These are phyloP conservation scores for Pythium phragmiticola DNA, from an alignment of 352 stramenopile species.

Conservation along the genomic window DNA sequence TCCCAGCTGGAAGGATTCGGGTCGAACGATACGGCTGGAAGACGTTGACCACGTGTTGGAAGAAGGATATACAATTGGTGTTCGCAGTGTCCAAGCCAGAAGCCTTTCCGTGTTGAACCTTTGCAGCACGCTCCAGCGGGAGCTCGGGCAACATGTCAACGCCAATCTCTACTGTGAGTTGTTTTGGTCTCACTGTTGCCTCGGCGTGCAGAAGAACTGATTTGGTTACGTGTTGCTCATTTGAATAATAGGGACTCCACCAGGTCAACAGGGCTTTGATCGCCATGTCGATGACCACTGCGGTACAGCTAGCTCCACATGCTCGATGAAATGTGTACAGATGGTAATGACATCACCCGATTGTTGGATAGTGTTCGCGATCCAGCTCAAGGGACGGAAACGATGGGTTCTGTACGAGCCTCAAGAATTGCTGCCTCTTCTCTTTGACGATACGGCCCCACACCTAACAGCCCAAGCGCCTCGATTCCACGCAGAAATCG, in stretches of 20 bases:
- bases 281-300: conserved; percentile 38
- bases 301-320: conserved; percentile 14
- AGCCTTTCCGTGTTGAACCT: conserved; percentile 15
- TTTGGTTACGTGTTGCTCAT: not conserved
- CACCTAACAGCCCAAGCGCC: not conserved
- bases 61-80: conserved; percentile 32
- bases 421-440: conserved; percentile 15
- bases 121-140: conserved; percentile 23
- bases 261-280: conserved; percentile 32
- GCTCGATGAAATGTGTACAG: not conserved
- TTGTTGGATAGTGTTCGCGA: conserved; percentile 29
- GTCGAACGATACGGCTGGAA: not conserved
- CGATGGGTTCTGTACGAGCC: conserved; percentile 29
- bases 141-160: conserved; percentile 37
- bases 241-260: conserved; percentile 28
- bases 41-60: conserved; percentile 25
- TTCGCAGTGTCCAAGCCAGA: conserved; percentile 34
- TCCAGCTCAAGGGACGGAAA: conserved; percentile 36
- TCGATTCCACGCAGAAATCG: not conserved
- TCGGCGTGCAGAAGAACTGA: not conserved
- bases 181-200: not conserved
- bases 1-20: conserved; percentile 14
- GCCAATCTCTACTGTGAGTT: conserved; percentile 38
- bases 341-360: no score
- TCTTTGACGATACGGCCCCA: conserved; percentile 26